phyloP scores from a whole-genome alignment of 2,329 filamentous ascomycete genomes.

The Dactylonectria estremocensis region DNA sequence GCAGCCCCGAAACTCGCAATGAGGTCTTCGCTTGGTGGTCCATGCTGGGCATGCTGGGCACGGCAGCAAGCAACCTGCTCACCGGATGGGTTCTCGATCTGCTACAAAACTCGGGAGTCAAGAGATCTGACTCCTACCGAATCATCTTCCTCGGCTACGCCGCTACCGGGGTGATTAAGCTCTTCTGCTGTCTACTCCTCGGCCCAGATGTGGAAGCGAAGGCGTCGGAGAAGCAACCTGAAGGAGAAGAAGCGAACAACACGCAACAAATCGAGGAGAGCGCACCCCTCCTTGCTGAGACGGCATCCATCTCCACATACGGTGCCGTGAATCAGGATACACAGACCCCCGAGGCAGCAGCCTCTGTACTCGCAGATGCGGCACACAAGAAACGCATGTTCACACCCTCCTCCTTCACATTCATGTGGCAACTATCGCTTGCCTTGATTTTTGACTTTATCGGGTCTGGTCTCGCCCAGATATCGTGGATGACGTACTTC shows the following conservation, averaged over 20 bases:
- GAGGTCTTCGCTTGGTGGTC: constrained; percentile 46
- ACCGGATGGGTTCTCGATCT: constrained; percentile 40
- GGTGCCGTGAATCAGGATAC: constrained; percentile 19
- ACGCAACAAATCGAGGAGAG: constrained; percentile 3
- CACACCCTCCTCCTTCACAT: constrained; percentile 34
- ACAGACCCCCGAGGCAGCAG: constrained; percentile 1
- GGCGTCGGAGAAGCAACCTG: constrained; percentile 25
- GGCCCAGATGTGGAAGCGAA: constrained; percentile 33
- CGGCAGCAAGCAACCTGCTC: constrained; percentile 38
- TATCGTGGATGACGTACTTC: constrained; percentile 47
- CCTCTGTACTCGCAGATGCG: not conserved
- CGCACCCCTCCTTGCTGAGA: constrained; percentile 28
- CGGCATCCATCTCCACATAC: constrained; percentile 9
- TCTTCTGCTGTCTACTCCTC: constrained; percentile 34
- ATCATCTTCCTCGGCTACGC: constrained; percentile 40
- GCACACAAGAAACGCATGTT: constrained; percentile 29
- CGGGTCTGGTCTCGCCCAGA: constrained; percentile 41
- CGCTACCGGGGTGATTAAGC: constrained; percentile 33
- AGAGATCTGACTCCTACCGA: constrained; percentile 32
- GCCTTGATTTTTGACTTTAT: constrained; percentile 42
- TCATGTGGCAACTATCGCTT: constrained; percentile 43
- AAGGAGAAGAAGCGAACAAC: not conserved
- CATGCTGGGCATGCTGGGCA: constrained; percentile 45
- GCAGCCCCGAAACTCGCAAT: constrained; percentile 40
- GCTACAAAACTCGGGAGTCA: constrained; percentile 26